Percentiles rank a stretch among this genome's conserved stretches.
These are phyloP conservation scores for Tricholoma bakamatsutake DNA, from an alignment of 768 basidiomycete genomes.

Conservation along the genomic window DNA sequence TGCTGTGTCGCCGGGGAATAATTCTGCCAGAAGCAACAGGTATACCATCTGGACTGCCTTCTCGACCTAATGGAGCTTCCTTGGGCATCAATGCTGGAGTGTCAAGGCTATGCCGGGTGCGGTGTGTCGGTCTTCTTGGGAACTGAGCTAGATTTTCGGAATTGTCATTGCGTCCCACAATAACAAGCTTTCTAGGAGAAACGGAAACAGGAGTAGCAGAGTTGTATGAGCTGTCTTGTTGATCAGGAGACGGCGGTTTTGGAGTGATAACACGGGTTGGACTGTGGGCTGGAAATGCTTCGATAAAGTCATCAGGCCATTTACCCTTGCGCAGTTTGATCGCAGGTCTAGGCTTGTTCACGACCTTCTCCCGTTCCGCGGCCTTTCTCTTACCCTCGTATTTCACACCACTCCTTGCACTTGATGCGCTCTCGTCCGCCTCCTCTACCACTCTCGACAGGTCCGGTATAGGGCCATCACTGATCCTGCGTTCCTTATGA, in stretches of 20 bases:
- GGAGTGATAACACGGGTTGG: slow-evolving; percentile 23
- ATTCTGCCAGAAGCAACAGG: slow-evolving; percentile 34
- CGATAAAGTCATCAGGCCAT: slow-evolving; percentile 80
- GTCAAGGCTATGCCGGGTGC: slow-evolving; percentile 62
- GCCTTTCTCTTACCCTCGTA: slow-evolving; percentile 16
- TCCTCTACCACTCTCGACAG: slow-evolving; percentile 69
- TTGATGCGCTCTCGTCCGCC: slow-evolving; percentile 53
- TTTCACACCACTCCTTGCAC: slow-evolving; percentile 27
- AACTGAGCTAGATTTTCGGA: slow-evolving; percentile 42
- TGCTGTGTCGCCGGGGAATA: slow-evolving; percentile 53
- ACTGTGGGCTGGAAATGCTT: slow-evolving; percentile 40
- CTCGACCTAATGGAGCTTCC: slow-evolving; percentile 41
- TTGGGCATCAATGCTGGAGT: slow-evolving; percentile 41
- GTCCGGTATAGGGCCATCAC: slow-evolving; percentile 57
- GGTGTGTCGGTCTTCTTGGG: slow-evolving; percentile 56
- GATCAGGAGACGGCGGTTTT: slow-evolving; percentile 22
- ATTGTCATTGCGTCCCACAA: slow-evolving; percentile 44
- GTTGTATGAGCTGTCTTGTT: slow-evolving; percentile 17
- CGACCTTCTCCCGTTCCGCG: slow-evolving; percentile 16
- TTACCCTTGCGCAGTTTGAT: slow-evolving; percentile 71
- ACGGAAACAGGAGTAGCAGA: slow-evolving; percentile 31
- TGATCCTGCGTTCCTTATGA: slow-evolving; percentile 53
- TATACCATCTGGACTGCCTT: slow-evolving; percentile 54
- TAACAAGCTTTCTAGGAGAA: slow-evolving; percentile 51
- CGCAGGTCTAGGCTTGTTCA: slow-evolving; percentile 24